Evolutionary conservation across 805 yeast genomes (phyloP), one percentile per base, ranked within the genome.

Genomic region (Yamadazyma laniorum): DNA sequence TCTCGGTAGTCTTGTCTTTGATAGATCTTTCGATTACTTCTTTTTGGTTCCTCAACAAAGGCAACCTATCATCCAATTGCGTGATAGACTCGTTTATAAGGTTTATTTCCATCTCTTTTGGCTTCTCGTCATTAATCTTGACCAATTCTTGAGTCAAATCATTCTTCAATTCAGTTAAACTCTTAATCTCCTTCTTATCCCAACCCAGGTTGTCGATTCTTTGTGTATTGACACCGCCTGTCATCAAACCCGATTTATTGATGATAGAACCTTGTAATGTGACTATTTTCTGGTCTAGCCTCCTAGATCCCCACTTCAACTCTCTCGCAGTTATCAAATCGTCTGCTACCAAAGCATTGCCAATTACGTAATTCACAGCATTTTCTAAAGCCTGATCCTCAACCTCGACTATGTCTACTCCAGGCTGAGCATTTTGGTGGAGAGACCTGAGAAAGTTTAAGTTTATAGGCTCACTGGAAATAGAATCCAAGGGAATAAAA

Each of bases 231-330:
- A 70, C 64, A 48, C 97, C 97, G 57, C 97, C 97, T 6, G 97
- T 84, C 95, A 93, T 87, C 25, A 89, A 69, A 5, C 96, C 96
- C 4, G 91, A 81, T 51, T 79, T 80, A 54, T 87, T 88, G 32
- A 93, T 85, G 21, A 89, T 68, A 0, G 91, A 77, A 2, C 99
- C 99, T 34, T 87, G 88, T 11, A 87, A 52, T 0, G 96, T 77
- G 2, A 90, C 95, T 34, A 85, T 58, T 56, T 85, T 88, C 28
- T 77, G 79, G 34, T 73, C 72, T 5, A 65, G 27, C 19, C 78
- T 61, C 6, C 71, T 65, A 25, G 65, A 62, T 14, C 70, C 69
- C 91, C 95, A 87, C 53, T 86, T 80, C 41, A 91, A 62, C 1
- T 70, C 64, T 52, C 81, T 77, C 2, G 98, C 98, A 18, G 75